Conservation (phyloP, 768 basidiomycete genomes). For the Agaricus sinodeliciosus region DNA sequence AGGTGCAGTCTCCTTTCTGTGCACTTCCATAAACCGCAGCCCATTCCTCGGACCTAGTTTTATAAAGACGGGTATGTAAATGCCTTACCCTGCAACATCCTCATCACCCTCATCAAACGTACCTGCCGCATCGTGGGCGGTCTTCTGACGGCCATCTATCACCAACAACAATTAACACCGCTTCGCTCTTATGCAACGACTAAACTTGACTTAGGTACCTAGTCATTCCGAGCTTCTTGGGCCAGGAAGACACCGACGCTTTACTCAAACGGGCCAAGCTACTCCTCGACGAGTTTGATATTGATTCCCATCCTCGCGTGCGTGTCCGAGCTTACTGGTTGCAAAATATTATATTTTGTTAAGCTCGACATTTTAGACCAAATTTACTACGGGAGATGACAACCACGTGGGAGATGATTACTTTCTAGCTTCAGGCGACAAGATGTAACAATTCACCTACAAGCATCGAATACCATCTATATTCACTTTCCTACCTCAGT, state of each 20-base stretch:
- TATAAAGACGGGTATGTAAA: slow-evolving; percentile 23
- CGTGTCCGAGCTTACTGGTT: slow-evolving; percentile 15
- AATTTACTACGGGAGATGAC: slow-evolving; percentile 77
- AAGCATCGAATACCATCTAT: neutral
- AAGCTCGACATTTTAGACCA: slow-evolving; percentile 49
- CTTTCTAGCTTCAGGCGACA: slow-evolving; percentile 88
- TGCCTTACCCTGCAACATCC: neutral
- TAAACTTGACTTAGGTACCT: slow-evolving; percentile 53
- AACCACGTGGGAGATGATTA: slow-evolving; percentile 89
- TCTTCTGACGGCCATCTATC: neutral
- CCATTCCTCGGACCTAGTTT: slow-evolving; percentile 16
- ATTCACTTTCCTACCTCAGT: slow-evolving; percentile 19
- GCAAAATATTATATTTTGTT: neutral
- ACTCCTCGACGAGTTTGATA: slow-evolving; percentile 71
- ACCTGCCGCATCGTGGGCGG: neutral
- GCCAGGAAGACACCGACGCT: slow-evolving; percentile 43
- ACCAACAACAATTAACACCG: neutral
- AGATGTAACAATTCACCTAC: slow-evolving; percentile 45
- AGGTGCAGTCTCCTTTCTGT: slow-evolving; percentile 30
- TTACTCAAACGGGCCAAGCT: slow-evolving; percentile 68
- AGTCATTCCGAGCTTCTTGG: slow-evolving; percentile 68
- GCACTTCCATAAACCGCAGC: neutral
- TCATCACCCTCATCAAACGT: neutral
- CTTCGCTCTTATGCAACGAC: neutral
- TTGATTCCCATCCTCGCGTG: slow-evolving; percentile 79